These are phyloP conservation scores for Wickerhamomyces sydowiorum DNA, from an alignment of 805 yeast species.

Conservation along the genomic window DNA sequence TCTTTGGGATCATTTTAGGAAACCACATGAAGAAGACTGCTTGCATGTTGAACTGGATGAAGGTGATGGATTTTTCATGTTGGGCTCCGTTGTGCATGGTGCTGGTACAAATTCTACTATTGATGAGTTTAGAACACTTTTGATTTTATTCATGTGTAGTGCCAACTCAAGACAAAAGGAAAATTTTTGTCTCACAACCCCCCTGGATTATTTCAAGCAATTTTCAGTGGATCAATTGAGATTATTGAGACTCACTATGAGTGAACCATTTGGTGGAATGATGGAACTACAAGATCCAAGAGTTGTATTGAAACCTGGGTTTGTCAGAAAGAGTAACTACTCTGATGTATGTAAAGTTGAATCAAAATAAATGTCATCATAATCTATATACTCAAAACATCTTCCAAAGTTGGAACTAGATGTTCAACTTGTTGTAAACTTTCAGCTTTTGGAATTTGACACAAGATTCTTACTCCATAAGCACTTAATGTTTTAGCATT, in stretches of 20 bases:
- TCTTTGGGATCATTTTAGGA: constrained; percentile 24
- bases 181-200: constrained; percentile 19
- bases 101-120: constrained; percentile 25
- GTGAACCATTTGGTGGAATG: constrained; percentile 7
- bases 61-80: constrained; percentile 27
- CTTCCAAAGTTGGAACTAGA: neutral
- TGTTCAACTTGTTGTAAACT: constrained; percentile 2
- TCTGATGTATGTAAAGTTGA: constrained; percentile 2
- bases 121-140: constrained; percentile 21
- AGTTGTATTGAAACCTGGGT: constrained; percentile 1
- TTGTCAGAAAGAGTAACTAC: constrained; percentile 1
- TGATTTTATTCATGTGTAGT: constrained; percentile 24
- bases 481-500: constrained; percentile 15
- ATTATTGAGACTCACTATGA: constrained; percentile 4
- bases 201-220: constrained; percentile 19
- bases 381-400: neutral
- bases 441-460: constrained; percentile 29
- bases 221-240: constrained; percentile 4
- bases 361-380: neutral
- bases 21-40: constrained; percentile 18
- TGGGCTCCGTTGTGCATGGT: constrained; percentile 26
- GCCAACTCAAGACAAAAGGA: constrained; percentile 26
- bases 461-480: constrained; percentile 19
- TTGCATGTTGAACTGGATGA: constrained; percentile 23
- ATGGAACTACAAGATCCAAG: constrained; percentile 6